Percentiles rank a stretch among this genome's conserved stretches.
phyloP scores from a whole-genome alignment of 2,329 filamentous ascomycete genomes.

The Zymoseptoria passerinii region DNA sequence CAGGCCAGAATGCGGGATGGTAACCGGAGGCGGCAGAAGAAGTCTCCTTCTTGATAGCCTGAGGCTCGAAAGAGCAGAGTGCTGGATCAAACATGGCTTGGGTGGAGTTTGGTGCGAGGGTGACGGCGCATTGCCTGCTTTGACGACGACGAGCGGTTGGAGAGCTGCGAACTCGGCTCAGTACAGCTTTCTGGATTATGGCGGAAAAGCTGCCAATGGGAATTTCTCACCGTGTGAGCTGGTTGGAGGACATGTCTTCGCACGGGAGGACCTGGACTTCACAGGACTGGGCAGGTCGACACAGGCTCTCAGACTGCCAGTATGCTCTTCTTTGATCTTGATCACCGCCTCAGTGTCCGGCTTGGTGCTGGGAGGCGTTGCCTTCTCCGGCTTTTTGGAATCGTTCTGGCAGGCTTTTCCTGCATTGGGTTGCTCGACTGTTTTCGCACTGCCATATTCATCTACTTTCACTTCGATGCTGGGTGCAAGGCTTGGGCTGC shows the following conservation, averaged over 20 bases:
- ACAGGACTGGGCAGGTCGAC: background rate
- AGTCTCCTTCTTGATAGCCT: background rate
- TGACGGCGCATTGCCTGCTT: background rate
- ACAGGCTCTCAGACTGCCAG: no score
- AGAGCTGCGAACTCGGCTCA: background rate
- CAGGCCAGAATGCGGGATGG: background rate
- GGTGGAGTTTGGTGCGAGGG: background rate
- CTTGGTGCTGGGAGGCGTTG: background rate
- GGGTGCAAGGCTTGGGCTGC: background rate
- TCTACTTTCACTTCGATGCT: background rate
- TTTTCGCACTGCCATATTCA: background rate
- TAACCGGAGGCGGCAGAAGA: background rate
- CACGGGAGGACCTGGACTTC: background rate
- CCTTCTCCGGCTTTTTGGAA: background rate
- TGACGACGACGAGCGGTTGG: background rate
- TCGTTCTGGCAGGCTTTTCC: background rate
- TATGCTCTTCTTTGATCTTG: background rate
- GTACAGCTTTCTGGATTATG: background rate
- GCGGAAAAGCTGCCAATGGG: background rate
- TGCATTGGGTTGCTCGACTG: no score
- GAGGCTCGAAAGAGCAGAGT: background rate
- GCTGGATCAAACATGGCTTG: background rate
- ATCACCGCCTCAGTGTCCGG: background rate
- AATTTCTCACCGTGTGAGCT: background rate
- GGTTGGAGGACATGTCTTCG: background rate